phyloP scores from a whole-genome alignment of 2,329 filamentous ascomycete genomes.

The Plenodomus biglobosus region DNA sequence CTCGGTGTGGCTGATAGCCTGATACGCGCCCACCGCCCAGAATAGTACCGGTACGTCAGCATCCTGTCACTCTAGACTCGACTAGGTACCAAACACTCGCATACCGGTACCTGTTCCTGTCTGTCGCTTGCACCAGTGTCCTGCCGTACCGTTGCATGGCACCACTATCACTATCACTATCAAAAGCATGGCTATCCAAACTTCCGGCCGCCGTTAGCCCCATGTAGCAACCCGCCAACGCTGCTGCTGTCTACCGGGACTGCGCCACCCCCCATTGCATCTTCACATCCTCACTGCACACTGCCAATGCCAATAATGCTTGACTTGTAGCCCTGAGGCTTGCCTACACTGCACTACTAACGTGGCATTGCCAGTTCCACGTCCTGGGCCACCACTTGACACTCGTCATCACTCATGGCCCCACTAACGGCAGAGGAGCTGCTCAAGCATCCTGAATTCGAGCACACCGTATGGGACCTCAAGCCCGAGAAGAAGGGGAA shows the following conservation, averaged over 20 bases:
- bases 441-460: conserved; percentile 65
- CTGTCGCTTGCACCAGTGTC: conserved; percentile 1
- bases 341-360: conserved; percentile 7
- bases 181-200: not conserved
- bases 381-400: not conserved
- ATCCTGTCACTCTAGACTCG: too few species aligned
- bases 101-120: too few species aligned
- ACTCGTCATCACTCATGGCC: conserved; percentile 12
- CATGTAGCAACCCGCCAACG: not conserved
- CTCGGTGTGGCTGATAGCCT: not conserved
- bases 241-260: conserved; percentile 2
- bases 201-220: not conserved
- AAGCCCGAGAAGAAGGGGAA: conserved; percentile 65
- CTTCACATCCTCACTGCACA: conserved; percentile 4
- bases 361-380: conserved; percentile 4
- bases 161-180: conserved; percentile 9
- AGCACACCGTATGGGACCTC: conserved; percentile 68
- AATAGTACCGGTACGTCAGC: conserved; percentile 25
- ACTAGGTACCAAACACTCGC: conserved; percentile 4
- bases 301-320: conserved; percentile 2
- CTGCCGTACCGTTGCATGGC: conserved; percentile 8
- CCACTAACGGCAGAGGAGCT: conserved; percentile 60
- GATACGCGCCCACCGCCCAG: conserved; percentile 2
- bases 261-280: conserved; percentile 20
- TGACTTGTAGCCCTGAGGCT: not conserved